These are phyloP conservation scores for Epipyxis sp. DNA, from an alignment of 108 stramenopile genomes.

Conservation along the genomic window DNA sequence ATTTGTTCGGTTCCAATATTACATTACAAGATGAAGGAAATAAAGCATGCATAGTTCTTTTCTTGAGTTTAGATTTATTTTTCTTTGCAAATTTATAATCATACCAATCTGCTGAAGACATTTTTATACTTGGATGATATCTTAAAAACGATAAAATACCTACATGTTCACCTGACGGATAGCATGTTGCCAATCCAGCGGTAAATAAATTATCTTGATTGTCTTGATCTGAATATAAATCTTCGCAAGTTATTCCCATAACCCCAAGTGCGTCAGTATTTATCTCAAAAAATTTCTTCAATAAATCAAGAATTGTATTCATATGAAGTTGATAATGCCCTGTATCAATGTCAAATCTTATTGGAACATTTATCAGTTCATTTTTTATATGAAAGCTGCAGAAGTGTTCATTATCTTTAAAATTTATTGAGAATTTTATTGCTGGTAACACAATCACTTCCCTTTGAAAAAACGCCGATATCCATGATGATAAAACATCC, in stretches of 20 bases:
- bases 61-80: not conserved
- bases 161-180: no score
- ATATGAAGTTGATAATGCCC: not conserved
- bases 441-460: not conserved
- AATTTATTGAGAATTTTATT: not conserved
- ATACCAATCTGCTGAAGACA: not conserved
- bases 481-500: not conserved
- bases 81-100: not conserved
- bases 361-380: not conserved
- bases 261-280: slow-evolving; percentile 1
- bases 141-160: not conserved
- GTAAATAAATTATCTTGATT: slow-evolving; percentile 12
- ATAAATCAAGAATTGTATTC: not conserved
- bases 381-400: not conserved
- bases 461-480: slow-evolving; percentile 8
- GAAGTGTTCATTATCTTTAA: not conserved
- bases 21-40: not conserved
- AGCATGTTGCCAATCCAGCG: slow-evolving; percentile 2
- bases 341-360: not conserved
- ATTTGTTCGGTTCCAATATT: not conserved
- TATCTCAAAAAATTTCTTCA: not conserved
- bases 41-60: not conserved
- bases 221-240: not conserved
- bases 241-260: not conserved
- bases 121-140: slow-evolving; percentile 22